Evolutionary conservation across 2,329 filamentous ascomycete species (phyloP), one percentile per base, ranked within the genome.

Genomic region (Alternaria panax): DNA sequence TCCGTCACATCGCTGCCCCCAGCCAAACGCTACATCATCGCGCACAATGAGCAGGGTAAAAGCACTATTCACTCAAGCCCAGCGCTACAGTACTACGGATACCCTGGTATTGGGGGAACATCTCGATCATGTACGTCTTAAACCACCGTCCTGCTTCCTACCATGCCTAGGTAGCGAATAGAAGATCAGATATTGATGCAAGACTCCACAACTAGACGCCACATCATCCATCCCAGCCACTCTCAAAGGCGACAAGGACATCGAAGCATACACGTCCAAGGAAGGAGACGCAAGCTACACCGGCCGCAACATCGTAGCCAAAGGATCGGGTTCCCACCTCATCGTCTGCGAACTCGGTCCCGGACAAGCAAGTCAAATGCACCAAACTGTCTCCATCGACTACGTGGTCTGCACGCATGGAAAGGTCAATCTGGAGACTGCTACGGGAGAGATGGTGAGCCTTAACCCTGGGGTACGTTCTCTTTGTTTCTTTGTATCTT

Each of bases 231-330:
- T 80, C 60, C 81, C 79, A 4, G 66, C 78, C 0, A 69, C 78
- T 54, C 73, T 84, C 20, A 80, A 79, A 68, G 51, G 62, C 47
- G 78, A 82, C 61, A 69, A 62, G n/a, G 81, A 84, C 71, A 62
- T 84, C 32, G 55, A 59, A 2, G 69, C 63, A 25, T 81, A 83
- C 68, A 59, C 63, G 1, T 24, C 45, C 2, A 2, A 3, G 34
- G 45, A 47, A n/a, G 45, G 45, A 24, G 46, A 60, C 7, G 46
- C 57, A 2, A 59, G 57, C 16, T 52, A 64, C 58, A 60, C 54
- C 14, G 46, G 32, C n/a, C 56, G 46, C 8, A 43, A 54, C 46
- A 70, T 70, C 30, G 66, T 70, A n/a, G 43, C 40, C 53, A 16
- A 68, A 3, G 41, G 32, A 11, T 54, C 25, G 9, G 42, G 32